These are phyloP conservation scores for Aspergillus sojae DNA, from an alignment of 2,329 filamentous ascomycete genomes.

Conservation along the genomic window DNA sequence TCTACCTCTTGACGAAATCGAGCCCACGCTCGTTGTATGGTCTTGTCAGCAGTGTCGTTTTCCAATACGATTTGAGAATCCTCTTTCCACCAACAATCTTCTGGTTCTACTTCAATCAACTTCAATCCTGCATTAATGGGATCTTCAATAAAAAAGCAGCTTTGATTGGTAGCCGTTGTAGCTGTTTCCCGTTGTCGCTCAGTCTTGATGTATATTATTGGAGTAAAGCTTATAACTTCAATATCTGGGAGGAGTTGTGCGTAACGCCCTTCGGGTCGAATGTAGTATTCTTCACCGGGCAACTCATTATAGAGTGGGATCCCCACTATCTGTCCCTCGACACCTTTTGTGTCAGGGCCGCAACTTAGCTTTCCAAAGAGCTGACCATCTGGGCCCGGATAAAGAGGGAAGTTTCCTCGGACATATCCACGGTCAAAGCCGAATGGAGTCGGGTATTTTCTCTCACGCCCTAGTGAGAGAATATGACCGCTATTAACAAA, in stretches of 20 bases:
- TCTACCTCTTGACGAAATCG: background rate
- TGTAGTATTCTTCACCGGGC: background rate
- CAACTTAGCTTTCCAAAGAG: background rate
- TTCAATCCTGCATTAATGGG: background rate
- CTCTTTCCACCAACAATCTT: background rate
- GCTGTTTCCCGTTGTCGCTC: background rate
- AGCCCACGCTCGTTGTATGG: background rate
- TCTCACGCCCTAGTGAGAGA: background rate
- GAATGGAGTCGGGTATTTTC: background rate
- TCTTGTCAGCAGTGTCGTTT: background rate
- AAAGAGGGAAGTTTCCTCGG: background rate
- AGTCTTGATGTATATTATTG: background rate
- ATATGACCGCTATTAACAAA: background rate
- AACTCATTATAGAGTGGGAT: background rate
- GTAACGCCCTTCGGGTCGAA: background rate
- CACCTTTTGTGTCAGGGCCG: background rate
- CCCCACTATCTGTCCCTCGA: background rate
- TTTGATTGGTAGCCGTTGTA: too few species aligned
- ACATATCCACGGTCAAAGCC: background rate
- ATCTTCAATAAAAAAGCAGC: background rate
- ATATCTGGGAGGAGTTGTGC: background rate
- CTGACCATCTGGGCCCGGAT: background rate
- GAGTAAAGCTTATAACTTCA: background rate
- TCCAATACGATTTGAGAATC: background rate
- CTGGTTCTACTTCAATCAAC: background rate